phyloP scores from a whole-genome alignment of 1,139 yeast species.

The Debaryomyces robertsiae region DNA sequence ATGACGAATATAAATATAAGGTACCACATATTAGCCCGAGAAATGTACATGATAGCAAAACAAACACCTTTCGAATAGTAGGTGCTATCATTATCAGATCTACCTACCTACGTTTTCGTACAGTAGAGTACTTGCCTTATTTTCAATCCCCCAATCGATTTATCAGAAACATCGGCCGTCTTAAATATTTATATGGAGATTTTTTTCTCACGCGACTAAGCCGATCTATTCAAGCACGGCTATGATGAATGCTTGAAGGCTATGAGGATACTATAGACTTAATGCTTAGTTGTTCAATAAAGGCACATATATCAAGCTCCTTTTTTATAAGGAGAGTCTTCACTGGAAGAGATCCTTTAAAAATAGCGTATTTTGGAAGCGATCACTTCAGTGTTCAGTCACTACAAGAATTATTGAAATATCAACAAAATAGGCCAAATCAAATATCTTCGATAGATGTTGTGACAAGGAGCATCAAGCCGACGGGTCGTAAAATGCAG shows the following conservation, averaged over 20 bases:
- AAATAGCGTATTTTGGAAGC: conserved; percentile 77
- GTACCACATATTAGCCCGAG: conserved; percentile 63
- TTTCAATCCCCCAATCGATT: not conserved
- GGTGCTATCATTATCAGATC: conserved; percentile 23
- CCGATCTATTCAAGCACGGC: not conserved
- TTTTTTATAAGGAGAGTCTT: not conserved
- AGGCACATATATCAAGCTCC: not conserved
- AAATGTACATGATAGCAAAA: conserved; percentile 49
- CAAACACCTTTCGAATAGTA: conserved; percentile 34
- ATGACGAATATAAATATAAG: conserved; percentile 59
- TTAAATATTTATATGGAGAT: not conserved
- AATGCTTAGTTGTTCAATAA: not conserved
- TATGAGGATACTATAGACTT: not conserved
- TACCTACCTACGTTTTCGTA: not conserved
- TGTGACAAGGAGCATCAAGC: conserved; percentile 68
- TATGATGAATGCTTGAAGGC: not conserved
- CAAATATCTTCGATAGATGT: conserved; percentile 55
- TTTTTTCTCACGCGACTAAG: conserved; percentile 5
- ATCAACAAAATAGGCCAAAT: conserved; percentile 28
- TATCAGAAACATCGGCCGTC: not conserved
- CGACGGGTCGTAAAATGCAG: conserved; percentile 66
- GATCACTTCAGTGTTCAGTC: conserved; percentile 72
- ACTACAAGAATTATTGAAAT: conserved; percentile 45
- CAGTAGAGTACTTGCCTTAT: no score
- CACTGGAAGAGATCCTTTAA: conserved; percentile 12